Evolutionary conservation across 495 filamentous ascomycete genomes (phyloP).

Genomic region (Sabuloglossum arenarium): DNA sequence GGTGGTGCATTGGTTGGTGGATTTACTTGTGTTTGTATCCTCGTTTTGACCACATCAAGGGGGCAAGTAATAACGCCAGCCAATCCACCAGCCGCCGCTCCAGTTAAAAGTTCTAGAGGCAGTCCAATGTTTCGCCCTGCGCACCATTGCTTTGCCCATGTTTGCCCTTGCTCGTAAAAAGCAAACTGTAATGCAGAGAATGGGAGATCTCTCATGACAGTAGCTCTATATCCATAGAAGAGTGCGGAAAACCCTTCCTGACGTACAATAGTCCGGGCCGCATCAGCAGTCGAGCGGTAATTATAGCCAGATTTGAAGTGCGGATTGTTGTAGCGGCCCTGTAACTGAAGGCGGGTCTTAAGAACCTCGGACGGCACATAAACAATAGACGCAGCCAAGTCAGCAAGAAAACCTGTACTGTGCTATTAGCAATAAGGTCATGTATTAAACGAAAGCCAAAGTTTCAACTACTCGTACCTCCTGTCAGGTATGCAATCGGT

Average conservation of each 20-base stretch:
- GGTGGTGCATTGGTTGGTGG: constrained; percentile 10
- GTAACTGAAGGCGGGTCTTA: constrained; percentile 85
- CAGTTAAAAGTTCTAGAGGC: constrained; percentile 69
- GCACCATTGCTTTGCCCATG: constrained; percentile 51
- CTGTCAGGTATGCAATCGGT: constrained; percentile 63
- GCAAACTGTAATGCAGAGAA: constrained; percentile 94
- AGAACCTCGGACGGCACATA: constrained; percentile 95
- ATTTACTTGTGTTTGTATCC: constrained; percentile 88
- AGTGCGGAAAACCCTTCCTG: constrained; percentile 67
- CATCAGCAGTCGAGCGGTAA: constrained; percentile 62
- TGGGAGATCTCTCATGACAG: constrained; percentile 81
- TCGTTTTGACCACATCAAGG: constrained; percentile 91
- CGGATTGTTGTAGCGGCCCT: constrained; percentile 89
- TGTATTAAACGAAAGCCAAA: constrained; percentile 6
- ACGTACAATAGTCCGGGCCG: constrained; percentile 59
- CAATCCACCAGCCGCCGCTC: constrained; percentile 78
- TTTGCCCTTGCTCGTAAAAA: constrained; percentile 89
- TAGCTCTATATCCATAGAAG: constrained; percentile 88
- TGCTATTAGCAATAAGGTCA: not conserved
- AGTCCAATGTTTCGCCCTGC: constrained; percentile 63
- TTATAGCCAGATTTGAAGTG: constrained; percentile 86
- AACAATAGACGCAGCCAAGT: constrained; percentile 73
- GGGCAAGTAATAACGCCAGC: constrained; percentile 90
- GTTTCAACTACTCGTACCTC: constrained; percentile 33
- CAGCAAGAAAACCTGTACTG: constrained; percentile 58